phyloP scores from a whole-genome alignment of 192 early-diverging fungal species.

The Coemansia sp. region DNA sequence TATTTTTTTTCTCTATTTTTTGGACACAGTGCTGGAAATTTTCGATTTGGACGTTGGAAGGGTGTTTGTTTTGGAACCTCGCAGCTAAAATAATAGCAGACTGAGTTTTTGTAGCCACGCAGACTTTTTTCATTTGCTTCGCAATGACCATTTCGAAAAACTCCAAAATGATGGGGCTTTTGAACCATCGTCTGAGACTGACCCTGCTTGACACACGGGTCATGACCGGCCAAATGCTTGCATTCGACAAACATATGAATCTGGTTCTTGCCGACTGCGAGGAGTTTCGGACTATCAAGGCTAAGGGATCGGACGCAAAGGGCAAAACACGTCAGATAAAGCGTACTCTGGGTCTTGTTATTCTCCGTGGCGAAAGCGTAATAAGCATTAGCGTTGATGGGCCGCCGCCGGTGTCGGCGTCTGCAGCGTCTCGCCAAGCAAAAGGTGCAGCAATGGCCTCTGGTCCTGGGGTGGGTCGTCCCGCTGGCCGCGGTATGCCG shows the following conservation, averaged over 20 bases:
- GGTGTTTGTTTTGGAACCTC: too few species aligned
- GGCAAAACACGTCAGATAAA: constrained; percentile 75
- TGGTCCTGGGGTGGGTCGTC: constrained; percentile 80
- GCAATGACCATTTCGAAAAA: constrained; percentile 69
- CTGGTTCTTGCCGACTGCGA: constrained; percentile 96
- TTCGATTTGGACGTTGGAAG: too few species aligned
- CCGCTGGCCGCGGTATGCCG: constrained; percentile 79
- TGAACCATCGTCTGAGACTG: constrained; percentile 94
- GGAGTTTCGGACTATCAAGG: constrained; percentile 90
- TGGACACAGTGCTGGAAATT: too few species aligned
- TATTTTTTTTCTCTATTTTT: too few species aligned
- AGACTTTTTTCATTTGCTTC: neutral
- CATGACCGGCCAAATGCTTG: constrained; percentile 96
- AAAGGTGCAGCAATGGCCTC: constrained; percentile 36
- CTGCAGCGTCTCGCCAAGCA: constrained; percentile 55
- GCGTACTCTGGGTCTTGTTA: constrained; percentile 89
- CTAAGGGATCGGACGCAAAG: constrained; percentile 58
- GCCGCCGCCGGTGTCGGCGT: constrained; percentile 72
- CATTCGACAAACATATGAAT: constrained; percentile 99
- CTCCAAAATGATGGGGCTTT: constrained; percentile 88
- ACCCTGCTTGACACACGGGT: constrained; percentile 89
- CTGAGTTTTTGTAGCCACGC: neutral
- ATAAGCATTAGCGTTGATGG: constrained; percentile 89
- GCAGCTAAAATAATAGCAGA: neutral
- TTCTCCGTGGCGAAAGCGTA: constrained; percentile 91